These are phyloP conservation scores for Saccharomyces hybrid DNA, from an alignment of 1,139 yeast species.

Conservation along the genomic window DNA sequence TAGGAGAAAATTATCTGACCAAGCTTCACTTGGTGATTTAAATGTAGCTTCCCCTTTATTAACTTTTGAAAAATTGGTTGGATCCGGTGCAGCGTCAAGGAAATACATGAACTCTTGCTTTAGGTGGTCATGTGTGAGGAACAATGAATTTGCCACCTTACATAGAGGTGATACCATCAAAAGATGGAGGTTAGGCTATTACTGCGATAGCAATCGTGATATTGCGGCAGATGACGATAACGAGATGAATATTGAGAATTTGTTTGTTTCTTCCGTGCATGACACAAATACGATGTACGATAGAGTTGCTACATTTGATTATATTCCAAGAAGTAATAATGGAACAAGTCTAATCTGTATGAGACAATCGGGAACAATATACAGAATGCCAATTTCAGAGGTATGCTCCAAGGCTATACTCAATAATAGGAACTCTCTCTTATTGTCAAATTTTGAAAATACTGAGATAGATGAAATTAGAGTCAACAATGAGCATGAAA, in stretches of 20 bases:
- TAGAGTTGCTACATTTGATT: constrained; percentile 78
- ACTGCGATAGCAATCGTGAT: constrained; percentile 8
- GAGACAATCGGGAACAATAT: constrained; percentile 83
- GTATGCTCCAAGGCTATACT: constrained; percentile 57
- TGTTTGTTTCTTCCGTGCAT: constrained; percentile 69
- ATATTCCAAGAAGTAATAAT: constrained; percentile 49
- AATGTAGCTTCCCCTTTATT: constrained; percentile 46
- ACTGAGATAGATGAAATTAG: constrained; percentile 25
- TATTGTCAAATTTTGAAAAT: constrained; percentile 54
- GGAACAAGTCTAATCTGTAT: constrained; percentile 60
- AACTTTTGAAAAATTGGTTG: constrained; percentile 57
- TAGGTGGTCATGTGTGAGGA: constrained; percentile 58
- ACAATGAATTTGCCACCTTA: constrained; percentile 71
- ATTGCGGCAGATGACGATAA: constrained; percentile 11
- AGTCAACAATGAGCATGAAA: constrained; percentile 35
- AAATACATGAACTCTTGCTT: constrained; percentile 58
- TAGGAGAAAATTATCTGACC: constrained; percentile 48
- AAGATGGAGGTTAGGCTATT: constrained; percentile 70
- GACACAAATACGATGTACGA: constrained; percentile 74
- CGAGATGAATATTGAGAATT: constrained; percentile 36
- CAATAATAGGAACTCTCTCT: constrained; percentile 64
- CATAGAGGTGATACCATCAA: constrained; percentile 72
- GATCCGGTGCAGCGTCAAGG: constrained; percentile 47
- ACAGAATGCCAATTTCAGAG: constrained; percentile 68
- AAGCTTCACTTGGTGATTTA: constrained; percentile 13